A percentile compares a stretch with the other conserved stretches of the same genome.
These are phyloP conservation scores for Musa balbisiana DNA, from an alignment of 202 grass and related monocot genomes.

Conservation along the genomic window DNA sequence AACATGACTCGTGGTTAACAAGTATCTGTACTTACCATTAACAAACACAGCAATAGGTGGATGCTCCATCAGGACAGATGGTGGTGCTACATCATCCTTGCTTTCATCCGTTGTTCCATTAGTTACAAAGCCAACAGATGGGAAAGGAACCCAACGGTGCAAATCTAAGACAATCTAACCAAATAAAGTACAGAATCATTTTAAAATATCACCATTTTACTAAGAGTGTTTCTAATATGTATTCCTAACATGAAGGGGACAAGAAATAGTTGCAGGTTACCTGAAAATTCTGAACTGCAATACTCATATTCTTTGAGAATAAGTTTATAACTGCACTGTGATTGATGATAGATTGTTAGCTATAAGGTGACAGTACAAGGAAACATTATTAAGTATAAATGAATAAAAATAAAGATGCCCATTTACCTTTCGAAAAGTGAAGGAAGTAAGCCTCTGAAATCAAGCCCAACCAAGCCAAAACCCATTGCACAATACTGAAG, in stretches of 20 bases:
- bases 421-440: constrained; percentile 91
- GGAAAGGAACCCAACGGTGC: constrained; percentile 90
- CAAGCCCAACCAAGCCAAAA: constrained; percentile 88
- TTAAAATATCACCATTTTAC: not conserved
- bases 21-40: constrained; percentile 49
- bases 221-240: not conserved
- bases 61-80: constrained; percentile 96
- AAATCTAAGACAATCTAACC: constrained; percentile 82
- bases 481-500: constrained; percentile 97
- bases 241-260: not conserved
- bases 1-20: not conserved
- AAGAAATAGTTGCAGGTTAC: constrained; percentile 21
- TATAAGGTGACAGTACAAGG: constrained; percentile 9
- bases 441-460: constrained; percentile 89
- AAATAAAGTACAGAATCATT: constrained; percentile 3
- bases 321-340: constrained; percentile 82
- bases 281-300: constrained; percentile 89
- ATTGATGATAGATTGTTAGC: constrained; percentile 28
- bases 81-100: constrained; percentile 71
- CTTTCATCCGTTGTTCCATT: constrained; percentile 78
- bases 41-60: constrained; percentile 95
- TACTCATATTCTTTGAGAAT: constrained; percentile 91
- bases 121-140: constrained; percentile 87
- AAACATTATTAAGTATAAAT: too few relatives aligned
- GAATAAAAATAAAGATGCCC: not conserved